A percentile compares a stretch with the other conserved stretches of the same genome.
These are phyloP conservation scores for Botrytis galanthina DNA, from an alignment of 2,329 filamentous ascomycete genomes.

Conservation along the genomic window DNA sequence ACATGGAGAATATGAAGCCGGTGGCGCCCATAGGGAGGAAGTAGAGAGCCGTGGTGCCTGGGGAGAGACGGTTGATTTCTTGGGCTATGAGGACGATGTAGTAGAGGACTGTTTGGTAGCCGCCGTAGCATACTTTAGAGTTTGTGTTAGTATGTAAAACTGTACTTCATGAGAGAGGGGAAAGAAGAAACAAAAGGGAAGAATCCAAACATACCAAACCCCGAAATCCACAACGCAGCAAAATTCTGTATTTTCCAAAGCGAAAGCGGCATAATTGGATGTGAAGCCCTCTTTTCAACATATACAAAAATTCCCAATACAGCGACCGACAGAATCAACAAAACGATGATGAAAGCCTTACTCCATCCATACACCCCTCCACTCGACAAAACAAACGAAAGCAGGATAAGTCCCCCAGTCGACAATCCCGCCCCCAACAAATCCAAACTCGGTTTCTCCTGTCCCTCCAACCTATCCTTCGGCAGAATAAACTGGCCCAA, in stretches of 20 bases:
- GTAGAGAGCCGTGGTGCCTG: constrained; percentile 42
- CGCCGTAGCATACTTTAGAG: constrained; percentile 42
- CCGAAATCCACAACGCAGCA: constrained; percentile 46
- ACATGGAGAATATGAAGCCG: constrained; percentile 42
- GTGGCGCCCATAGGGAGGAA: constrained; percentile 44
- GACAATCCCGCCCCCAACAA: constrained; percentile 44
- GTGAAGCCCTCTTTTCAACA: constrained; percentile 45
- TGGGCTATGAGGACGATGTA: constrained; percentile 45
- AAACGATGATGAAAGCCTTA: constrained; percentile 45
- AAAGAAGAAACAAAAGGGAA: neutral
- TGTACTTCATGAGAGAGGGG: neutral
- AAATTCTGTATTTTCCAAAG: constrained; percentile 48
- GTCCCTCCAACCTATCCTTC: constrained; percentile 40
- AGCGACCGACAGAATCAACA: constrained; percentile 42
- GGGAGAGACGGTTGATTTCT: constrained; percentile 42
- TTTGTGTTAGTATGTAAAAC: neutral
- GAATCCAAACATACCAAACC: constrained; percentile 39
- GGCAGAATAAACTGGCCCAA: constrained; percentile 42
- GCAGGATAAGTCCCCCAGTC: constrained; percentile 44
- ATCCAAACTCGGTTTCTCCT: constrained; percentile 41
- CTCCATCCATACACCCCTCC: constrained; percentile 48
- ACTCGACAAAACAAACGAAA: constrained; percentile 46
- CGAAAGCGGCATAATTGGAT: constrained; percentile 47
- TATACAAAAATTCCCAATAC: constrained; percentile 42
- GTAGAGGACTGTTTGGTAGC: constrained; percentile 45